Evolutionary conservation across 305 asterid genomes (phyloP).

Genomic region (Fraxinus sp.): DNA sequence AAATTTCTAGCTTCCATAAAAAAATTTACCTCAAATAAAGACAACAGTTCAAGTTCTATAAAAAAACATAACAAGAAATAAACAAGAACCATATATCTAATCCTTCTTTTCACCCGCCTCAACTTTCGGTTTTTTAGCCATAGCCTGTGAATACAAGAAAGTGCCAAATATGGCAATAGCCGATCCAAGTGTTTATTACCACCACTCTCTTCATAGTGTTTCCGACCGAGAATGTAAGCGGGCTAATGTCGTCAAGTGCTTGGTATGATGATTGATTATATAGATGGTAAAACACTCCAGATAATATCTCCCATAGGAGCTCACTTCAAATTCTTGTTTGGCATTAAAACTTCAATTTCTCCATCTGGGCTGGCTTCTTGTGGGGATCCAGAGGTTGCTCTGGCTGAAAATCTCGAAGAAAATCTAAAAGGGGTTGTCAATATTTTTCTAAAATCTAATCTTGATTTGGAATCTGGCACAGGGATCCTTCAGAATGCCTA

Average conservation of each 20-base stretch:
- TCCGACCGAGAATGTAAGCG: slow-evolving; percentile 72
- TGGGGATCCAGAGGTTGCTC: too few relatives aligned
- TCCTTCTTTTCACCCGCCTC: slow-evolving; percentile 57
- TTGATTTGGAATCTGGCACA: too few relatives aligned
- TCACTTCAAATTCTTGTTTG: too few relatives aligned
- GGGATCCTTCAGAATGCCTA: too few relatives aligned
- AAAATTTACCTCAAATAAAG: too few relatives aligned
- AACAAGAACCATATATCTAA: slow-evolving; percentile 25
- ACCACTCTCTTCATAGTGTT: slow-evolving; percentile 85
- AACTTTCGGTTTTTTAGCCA: slow-evolving; percentile 52
- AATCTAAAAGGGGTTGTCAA: too few relatives aligned
- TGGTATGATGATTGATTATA: slow-evolving; percentile 77
- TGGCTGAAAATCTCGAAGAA: too few relatives aligned
- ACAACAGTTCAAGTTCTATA: too few relatives aligned
- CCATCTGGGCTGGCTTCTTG: too few relatives aligned
- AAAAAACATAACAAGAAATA: neutral
- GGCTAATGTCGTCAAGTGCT: slow-evolving; percentile 80
- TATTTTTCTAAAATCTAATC: too few relatives aligned
- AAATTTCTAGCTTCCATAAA: too few relatives aligned
- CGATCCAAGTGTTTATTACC: slow-evolving; percentile 71
- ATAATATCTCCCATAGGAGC: slow-evolving; percentile 56
- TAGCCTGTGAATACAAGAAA: slow-evolving; percentile 74
- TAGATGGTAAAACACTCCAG: slow-evolving; percentile 70
- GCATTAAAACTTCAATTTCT: too few relatives aligned
- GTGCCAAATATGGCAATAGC: slow-evolving; percentile 75